A percentile compares a stretch with the other conserved stretches of the same genome.
phyloP scores from a whole-genome alignment of 768 basidiomycete genomes.

The Zangia roseola region DNA sequence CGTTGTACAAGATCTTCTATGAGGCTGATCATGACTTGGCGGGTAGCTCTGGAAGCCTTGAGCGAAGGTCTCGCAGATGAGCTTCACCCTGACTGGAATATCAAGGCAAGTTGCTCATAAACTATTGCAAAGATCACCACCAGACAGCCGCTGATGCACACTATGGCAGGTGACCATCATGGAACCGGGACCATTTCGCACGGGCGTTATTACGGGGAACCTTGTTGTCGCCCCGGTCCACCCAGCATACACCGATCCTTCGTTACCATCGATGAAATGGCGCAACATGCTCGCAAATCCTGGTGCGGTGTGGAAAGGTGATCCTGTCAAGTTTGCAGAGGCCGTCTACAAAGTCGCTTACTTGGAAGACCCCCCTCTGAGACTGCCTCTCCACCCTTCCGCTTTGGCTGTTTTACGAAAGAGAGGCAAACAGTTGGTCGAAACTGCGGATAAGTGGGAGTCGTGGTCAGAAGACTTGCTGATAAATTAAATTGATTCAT shows the following conservation, averaged over 20 bases:
- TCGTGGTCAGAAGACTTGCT: slow-evolving; percentile 3
- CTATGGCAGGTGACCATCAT: slow-evolving; percentile 3
- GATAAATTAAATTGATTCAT: too few relatives aligned
- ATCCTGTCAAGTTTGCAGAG: slow-evolving; percentile 17
- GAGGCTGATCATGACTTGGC: background rate
- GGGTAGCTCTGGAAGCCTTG: slow-evolving; percentile 11
- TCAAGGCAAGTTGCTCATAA: slow-evolving; percentile 8
- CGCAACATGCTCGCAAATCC: background rate
- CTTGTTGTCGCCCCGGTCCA: slow-evolving; percentile 1
- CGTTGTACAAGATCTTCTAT: background rate
- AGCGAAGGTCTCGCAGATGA: slow-evolving; percentile 14
- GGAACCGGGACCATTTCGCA: slow-evolving; percentile 1
- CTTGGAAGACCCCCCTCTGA: slow-evolving; percentile 15
- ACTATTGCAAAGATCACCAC: background rate
- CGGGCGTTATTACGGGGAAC: background rate
- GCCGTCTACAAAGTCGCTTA: slow-evolving; percentile 4
- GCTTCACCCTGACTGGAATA: slow-evolving; percentile 23
- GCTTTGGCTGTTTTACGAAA: background rate
- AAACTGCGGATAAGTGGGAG: slow-evolving; percentile 3
- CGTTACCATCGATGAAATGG: background rate
- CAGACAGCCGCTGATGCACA: too few relatives aligned
- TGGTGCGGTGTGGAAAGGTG: slow-evolving; percentile 2
- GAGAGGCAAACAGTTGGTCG: slow-evolving; percentile 6
- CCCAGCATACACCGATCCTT: slow-evolving; percentile 13
- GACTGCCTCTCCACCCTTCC: slow-evolving; percentile 6